These are phyloP conservation scores for Tetraselmis chui DNA, from an alignment of 139 green algal species.

Conservation along the genomic window DNA sequence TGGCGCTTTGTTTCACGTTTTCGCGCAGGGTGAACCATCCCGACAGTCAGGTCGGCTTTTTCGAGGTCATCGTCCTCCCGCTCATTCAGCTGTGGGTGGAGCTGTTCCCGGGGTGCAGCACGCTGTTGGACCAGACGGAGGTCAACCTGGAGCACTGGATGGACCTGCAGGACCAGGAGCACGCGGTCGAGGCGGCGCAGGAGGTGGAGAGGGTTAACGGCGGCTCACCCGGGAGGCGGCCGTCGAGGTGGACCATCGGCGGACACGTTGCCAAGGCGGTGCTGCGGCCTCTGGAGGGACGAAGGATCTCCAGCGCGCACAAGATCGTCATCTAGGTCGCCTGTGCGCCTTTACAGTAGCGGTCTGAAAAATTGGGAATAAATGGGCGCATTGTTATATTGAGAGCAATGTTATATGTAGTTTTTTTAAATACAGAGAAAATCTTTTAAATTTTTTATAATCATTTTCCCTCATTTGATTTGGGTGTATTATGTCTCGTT, in stretches of 20 bases:
- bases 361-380: no score
- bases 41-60: background rate
- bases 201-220: background rate
- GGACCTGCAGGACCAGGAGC: background rate
- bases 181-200: background rate
- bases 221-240: no score
- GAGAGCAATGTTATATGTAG: no score
- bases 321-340: background rate
- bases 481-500: no score
- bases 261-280: background rate
- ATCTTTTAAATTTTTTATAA: no score
- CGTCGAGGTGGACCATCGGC: no score
- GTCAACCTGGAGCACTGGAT: background rate
- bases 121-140: background rate
- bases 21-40: background rate
- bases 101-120: background rate
- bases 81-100: background rate
- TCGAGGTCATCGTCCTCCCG: background rate
- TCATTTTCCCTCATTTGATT: no score
- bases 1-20: no score
- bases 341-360: no score
- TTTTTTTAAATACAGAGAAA: no score
- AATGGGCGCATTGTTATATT: no score
- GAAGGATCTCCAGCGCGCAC: background rate
- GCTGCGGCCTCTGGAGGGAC: background rate